A percentile compares a stretch with the other conserved stretches of the same genome.
These are phyloP conservation scores for Lactuca saligna DNA, from an alignment of 129 eudicot genomes.

Conservation along the genomic window DNA sequence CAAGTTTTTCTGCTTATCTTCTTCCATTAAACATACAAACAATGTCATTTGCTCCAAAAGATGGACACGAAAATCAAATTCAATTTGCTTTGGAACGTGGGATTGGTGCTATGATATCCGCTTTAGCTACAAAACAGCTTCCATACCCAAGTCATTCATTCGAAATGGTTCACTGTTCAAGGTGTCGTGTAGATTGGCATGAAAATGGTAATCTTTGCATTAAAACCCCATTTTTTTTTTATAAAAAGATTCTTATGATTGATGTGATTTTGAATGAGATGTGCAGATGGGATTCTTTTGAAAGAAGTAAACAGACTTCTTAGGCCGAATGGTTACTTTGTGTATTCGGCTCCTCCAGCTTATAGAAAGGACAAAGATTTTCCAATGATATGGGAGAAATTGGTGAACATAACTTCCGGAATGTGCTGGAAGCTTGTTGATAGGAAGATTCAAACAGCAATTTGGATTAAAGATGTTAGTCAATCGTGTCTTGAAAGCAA, in stretches of 20 bases:
- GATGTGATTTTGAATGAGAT: background rate
- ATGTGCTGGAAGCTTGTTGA: conserved; percentile 99
- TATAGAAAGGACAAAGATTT: conserved; percentile 95
- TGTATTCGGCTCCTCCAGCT: conserved; percentile 99
- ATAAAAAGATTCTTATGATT: background rate
- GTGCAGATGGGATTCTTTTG: conserved; percentile 81
- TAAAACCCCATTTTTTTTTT: too few relatives aligned
- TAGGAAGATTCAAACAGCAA: conserved; percentile 85
- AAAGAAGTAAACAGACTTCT: conserved; percentile 85
- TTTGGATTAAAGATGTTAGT: conserved; percentile 78
- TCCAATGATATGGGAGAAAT: conserved; percentile 86
- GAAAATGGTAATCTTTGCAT: conserved; percentile 65
- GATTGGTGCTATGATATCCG: conserved; percentile 91
- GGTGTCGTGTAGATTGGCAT: conserved; percentile 99
- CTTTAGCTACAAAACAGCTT: conserved; percentile 89
- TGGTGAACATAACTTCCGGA: conserved; percentile 70
- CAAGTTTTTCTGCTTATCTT: conserved; percentile 96
- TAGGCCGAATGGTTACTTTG: conserved; percentile 87
- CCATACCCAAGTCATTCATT: conserved; percentile 91
- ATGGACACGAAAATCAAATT: conserved; percentile 98
- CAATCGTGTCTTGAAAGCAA: conserved; percentile 68
- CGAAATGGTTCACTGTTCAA: conserved; percentile 98
- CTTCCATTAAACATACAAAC: conserved; percentile 83
- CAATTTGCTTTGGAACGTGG: conserved; percentile 98
- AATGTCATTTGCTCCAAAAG: conserved; percentile 99